Evolutionary conservation across 805 yeast species (phyloP), one percentile per base, ranked within the genome.

Genomic region (Hanseniaspora lindneri): DNA sequence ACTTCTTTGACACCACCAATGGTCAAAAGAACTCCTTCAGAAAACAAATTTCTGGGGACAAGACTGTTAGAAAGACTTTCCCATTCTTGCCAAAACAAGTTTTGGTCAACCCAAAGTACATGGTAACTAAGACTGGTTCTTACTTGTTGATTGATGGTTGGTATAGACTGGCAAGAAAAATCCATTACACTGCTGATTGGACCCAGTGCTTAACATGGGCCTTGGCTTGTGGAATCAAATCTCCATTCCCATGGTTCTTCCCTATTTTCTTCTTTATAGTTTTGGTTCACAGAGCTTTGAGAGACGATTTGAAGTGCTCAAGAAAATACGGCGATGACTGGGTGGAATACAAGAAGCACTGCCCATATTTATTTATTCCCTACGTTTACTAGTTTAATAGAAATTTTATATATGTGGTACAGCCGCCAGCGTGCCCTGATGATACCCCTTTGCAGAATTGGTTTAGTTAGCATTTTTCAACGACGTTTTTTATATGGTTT

Each of bases 171-270:
- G 97, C 96, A 14, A 80, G 97, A 69, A 92, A 92, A 68, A 78
- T 80, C 54, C 94, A 88, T 67, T 92, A 92, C 72, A 87, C 96
- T 32, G 96, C 95, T 20, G 98, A 92, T 65, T 86, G 79, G 74
- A 69, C 75, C 42, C 96, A 87, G 70, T 75, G 94, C 43, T 69
- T 84, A 57, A 74, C 92, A 40, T 92, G 98, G 98, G 95, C 89
- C 4, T 72, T 92, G 53, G 74, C 79, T 53, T 86, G 96, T 65
- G 98, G 98, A 0, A 79, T 80, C 64, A 72, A 71, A 28, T 83
- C 95, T 2, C 83, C 88, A 43, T 77, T 89, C 71, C 95, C 96
- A 39, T 92, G 95, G 89, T 92, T 92, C 67, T 89, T 82, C 78
- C 96, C 98, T 3, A 69, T 71, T 20, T 92, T 92, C 70, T 92